Percentiles rank a stretch among this genome's conserved stretches.
Conservation (phyloP, 1,139 yeast species). For the Candida tetrigidarum region DNA sequence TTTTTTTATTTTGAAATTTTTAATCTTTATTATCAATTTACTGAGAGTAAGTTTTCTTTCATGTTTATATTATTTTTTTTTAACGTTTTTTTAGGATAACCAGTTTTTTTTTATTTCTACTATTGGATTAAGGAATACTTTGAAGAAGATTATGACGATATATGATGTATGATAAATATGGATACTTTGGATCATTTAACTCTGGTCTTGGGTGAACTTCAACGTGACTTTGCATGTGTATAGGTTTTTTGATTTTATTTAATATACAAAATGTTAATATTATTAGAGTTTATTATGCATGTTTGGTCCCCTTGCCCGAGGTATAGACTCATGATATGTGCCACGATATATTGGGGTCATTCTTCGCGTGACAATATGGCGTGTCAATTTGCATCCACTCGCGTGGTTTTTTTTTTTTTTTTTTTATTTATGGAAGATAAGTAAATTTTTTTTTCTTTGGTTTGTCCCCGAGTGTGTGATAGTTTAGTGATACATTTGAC, state of each 20-base stretch:
- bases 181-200: conserved; percentile 4
- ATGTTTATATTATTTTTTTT: conserved; percentile 4
- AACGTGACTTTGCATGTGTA: conserved; percentile 4
- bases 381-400: neutral
- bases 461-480: neutral
- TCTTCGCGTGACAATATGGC: neutral
- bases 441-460: too few species aligned
- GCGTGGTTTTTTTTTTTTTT: neutral
- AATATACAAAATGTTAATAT: neutral
- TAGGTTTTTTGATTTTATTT: neutral
- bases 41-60: conserved; percentile 4
- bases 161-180: neutral
- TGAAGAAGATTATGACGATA: conserved; percentile 1
- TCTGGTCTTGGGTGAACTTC: conserved; percentile 5
- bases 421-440: too few species aligned
- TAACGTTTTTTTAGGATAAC: conserved; percentile 5
- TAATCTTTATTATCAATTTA: neutral
- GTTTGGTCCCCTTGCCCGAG: too few species aligned
- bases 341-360: neutral
- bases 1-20: too few species aligned
- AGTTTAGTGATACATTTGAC: neutral
- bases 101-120: neutral
- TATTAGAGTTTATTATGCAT: too few species aligned
- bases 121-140: conserved; percentile 1
- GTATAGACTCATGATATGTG: too few species aligned